These are phyloP conservation scores for Euphorbia peplus DNA, from an alignment of 345 rosid genomes.

Conservation along the genomic window DNA sequence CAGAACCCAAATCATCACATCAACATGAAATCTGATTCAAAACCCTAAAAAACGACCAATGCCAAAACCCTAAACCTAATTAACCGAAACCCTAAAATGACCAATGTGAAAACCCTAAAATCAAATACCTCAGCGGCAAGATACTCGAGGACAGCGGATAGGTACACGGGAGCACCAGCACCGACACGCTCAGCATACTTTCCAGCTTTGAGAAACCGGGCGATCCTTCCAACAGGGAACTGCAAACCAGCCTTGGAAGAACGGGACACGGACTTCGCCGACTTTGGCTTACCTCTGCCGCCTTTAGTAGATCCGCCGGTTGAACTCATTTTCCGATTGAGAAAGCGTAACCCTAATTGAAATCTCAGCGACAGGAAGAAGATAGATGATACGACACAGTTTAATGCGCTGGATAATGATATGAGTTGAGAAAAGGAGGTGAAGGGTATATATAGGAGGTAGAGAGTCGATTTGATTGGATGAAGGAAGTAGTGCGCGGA, in stretches of 20 bases:
- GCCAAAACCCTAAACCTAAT: neutral
- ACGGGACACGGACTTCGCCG: conserved; percentile 56
- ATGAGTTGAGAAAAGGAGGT: neutral
- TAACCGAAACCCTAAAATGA: neutral
- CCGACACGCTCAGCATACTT: conserved; percentile 72
- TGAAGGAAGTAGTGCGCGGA: conserved; percentile 14
- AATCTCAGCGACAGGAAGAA: neutral
- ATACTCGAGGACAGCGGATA: conserved; percentile 77
- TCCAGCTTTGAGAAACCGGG: conserved; percentile 67
- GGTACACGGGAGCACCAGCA: conserved; percentile 71
- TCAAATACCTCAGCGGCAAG: conserved; percentile 68
- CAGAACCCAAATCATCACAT: neutral
- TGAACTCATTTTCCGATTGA: conserved; percentile 43
- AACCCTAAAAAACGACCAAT: no score
- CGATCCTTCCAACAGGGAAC: conserved; percentile 66
- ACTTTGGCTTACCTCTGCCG: conserved; percentile 68
- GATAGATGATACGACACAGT: neutral
- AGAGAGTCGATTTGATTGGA: conserved; percentile 30
- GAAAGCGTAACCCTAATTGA: conserved; percentile 22
- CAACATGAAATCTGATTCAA: no score
- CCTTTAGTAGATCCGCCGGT: conserved; percentile 52
- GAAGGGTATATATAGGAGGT: conserved; percentile 25
- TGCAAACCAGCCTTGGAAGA: conserved; percentile 71
- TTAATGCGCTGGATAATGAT: no score
- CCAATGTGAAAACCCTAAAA: neutral